Evolutionary conservation across 371 early-diverging fungal species (phyloP), one percentile per base, ranked within the genome.

Genomic region (Amoeboaphelidium occidentale): DNA sequence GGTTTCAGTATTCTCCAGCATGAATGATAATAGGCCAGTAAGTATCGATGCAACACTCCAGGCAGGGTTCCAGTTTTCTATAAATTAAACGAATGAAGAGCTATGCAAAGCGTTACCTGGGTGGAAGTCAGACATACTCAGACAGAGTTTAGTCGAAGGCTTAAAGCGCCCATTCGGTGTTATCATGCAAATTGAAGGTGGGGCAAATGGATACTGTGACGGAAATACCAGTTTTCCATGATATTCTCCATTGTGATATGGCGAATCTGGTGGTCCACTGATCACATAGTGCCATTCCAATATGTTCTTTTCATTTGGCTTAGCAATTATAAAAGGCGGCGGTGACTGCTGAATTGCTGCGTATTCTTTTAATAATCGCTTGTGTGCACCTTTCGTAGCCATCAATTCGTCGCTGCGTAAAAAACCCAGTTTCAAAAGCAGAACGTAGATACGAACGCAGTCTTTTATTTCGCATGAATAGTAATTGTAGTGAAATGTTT

Each of bases 201-300:
- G 93, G 59, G 84, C 86, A 68, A 73, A 96, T 17, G 97, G 97
- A 50, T 96, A 96, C 54, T 91, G 89, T 42, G 79, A 55, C 4
- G 97, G 97, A 52, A 92, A 96, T n/a, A 72, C 71, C 14, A 96
- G 65, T 56, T 79, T 79, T 54, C 94, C 96, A 59, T 88, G 88
- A 61, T 89, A 94, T 64, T 91, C 83, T 27, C 96, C 96, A 51
- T 75, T 69, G 14, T 41, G 23, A 54, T 88, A 96, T 27, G 85
- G 85, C 4, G 89, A 81, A 47, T 85, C 88, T 4, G 85, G 84
- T 48, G 96, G 92, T 23, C 96, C 96, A 25, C 70, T 72, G 52
- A 94, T 73, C 23, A 91, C 78, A 63, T 89, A 94, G 66, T 94
- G 91, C 94, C 97, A 96, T 63, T 92, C 92, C 42, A 96, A 68